Evolutionary conservation across 345 rosid species (phyloP).

Genomic region (Theobroma cacao): DNA sequence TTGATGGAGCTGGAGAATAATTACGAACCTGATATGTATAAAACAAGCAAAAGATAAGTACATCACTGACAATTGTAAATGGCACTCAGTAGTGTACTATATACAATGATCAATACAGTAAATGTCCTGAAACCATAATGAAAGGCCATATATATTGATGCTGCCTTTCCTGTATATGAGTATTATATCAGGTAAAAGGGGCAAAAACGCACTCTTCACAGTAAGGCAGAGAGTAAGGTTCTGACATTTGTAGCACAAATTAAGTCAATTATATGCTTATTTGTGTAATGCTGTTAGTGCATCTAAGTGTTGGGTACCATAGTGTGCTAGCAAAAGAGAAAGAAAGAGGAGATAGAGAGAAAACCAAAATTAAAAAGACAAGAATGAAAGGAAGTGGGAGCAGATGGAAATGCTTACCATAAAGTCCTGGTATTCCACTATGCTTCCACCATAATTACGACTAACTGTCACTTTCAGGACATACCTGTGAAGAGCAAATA

Average conservation of each 20-base stretch:
- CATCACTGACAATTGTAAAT: background rate
- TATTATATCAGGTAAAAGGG: background rate
- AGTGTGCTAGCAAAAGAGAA: background rate
- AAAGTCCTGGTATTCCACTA: slow-evolving; percentile 89
- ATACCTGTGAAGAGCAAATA: slow-evolving; percentile 53
- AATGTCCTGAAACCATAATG: background rate
- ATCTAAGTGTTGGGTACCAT: background rate
- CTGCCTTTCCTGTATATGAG: background rate
- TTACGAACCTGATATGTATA: slow-evolving; percentile 69
- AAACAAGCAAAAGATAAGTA: slow-evolving; percentile 12
- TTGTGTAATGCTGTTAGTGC: background rate
- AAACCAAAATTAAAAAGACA: slow-evolving; percentile 1
- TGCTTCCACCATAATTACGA: slow-evolving; percentile 92
- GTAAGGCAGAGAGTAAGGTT: background rate
- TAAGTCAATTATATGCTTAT: background rate
- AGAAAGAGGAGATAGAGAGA: background rate
- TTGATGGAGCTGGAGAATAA: slow-evolving; percentile 67
- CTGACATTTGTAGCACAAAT: background rate
- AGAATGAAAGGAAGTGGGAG: background rate
- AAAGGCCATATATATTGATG: background rate
- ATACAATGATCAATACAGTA: background rate
- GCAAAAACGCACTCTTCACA: background rate
- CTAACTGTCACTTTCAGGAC: slow-evolving; percentile 86
- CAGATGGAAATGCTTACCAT: slow-evolving; percentile 45
- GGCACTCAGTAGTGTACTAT: background rate